Evolutionary conservation across 441 rosid species (phyloP).

Genomic region (Adansonia madagascariensis): DNA sequence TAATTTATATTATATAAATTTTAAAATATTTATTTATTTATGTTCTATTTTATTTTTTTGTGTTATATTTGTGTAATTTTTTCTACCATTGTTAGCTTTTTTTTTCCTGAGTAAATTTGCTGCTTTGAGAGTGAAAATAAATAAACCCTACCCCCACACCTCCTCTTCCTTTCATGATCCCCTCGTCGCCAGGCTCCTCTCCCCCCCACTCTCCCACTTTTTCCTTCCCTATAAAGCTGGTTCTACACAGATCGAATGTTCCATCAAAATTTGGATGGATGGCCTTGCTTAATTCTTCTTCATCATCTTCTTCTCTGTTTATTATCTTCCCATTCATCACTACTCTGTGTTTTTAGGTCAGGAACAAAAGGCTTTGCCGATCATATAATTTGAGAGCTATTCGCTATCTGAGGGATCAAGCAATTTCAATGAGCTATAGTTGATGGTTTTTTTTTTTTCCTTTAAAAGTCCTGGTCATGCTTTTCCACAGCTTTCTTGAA

Average conservation of each 20-base stretch:
- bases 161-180: background rate
- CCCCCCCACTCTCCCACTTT: background rate
- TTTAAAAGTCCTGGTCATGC: constrained; percentile 65
- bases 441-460: background rate
- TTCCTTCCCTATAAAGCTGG: constrained; percentile 51
- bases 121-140: constrained; percentile 33
- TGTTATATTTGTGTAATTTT: too few species aligned
- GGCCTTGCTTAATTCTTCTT: constrained; percentile 1
- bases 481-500: constrained; percentile 97
- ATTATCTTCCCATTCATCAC: constrained; percentile 3
- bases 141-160: constrained; percentile 42
- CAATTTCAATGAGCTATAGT: background rate
- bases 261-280: constrained; percentile 40
- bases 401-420: constrained; percentile 38
- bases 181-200: background rate
- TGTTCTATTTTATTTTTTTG: too few species aligned
- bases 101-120: constrained; percentile 14
- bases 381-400: background rate
- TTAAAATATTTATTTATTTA: too few species aligned
- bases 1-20: too few species aligned
- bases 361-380: background rate
- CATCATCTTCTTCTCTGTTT: constrained; percentile 18
- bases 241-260: constrained; percentile 47
- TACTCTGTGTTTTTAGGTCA: background rate
- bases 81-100: too few species aligned